phyloP scores from a whole-genome alignment of 2,329 filamentous ascomycete genomes.

The Xylaria hypoxylon region DNA sequence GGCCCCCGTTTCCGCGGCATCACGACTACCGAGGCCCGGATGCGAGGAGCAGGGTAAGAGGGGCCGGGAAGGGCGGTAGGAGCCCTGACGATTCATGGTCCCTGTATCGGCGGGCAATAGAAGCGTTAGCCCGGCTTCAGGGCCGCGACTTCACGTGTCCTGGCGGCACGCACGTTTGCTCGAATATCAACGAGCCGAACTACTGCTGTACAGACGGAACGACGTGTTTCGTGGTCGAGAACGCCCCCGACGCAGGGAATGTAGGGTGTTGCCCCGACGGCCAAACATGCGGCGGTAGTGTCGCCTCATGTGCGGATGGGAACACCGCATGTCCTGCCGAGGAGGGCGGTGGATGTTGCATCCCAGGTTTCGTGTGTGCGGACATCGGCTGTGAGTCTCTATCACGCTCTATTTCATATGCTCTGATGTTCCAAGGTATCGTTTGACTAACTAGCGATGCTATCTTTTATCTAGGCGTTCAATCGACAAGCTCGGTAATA shows the following conservation, averaged over 20 bases:
- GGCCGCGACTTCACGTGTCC: conserved; percentile 75
- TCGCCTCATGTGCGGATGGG: conserved; percentile 70
- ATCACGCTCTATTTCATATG: not conserved
- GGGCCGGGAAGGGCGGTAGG: conserved; percentile 16
- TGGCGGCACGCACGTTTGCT: conserved; percentile 72
- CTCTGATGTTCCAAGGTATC: not conserved
- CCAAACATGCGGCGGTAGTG: conserved; percentile 69
- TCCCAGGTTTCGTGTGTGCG: conserved; percentile 76
- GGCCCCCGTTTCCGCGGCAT: conserved; percentile 66
- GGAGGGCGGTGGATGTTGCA: conserved; percentile 80
- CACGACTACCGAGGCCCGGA: conserved; percentile 41
- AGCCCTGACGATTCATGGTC: conserved; percentile 40
- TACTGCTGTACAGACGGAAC: conserved; percentile 78
- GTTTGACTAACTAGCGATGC: conserved; percentile 13
- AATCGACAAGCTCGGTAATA: conserved; percentile 48
- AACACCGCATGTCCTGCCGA: conserved; percentile 73
- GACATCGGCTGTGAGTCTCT: conserved; percentile 73
- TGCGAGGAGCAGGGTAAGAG: not conserved
- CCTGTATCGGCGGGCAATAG: conserved; percentile 59
- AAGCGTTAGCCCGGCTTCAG: conserved; percentile 61
- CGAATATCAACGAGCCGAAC: conserved; percentile 72
- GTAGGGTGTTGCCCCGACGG: conserved; percentile 82
- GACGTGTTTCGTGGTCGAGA: conserved; percentile 72
- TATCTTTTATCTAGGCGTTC: conserved; percentile 49
- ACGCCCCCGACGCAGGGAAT: conserved; percentile 69